These are phyloP conservation scores for Ogataea neopini DNA, from an alignment of 805 yeast species.

Conservation along the genomic window DNA sequence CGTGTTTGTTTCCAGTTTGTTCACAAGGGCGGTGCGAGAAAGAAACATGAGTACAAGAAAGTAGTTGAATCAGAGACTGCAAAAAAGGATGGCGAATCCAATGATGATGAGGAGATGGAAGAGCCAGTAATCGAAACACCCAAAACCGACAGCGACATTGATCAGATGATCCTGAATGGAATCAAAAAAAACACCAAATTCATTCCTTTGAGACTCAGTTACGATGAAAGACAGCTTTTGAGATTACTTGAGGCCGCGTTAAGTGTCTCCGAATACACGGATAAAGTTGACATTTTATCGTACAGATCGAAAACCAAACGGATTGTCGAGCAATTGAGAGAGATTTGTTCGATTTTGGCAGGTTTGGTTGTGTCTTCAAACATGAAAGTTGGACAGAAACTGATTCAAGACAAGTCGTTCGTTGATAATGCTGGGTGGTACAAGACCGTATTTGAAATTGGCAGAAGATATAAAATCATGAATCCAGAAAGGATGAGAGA, in stretches of 20 bases:
- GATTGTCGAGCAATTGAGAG: constrained; percentile 69
- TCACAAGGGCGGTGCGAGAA: constrained; percentile 68
- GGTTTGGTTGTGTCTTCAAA: constrained; percentile 79
- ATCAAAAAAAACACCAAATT: constrained; percentile 49
- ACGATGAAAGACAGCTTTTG: constrained; percentile 67
- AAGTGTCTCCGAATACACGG: constrained; percentile 78
- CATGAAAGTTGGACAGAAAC: constrained; percentile 64
- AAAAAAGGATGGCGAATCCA: constrained; percentile 19
- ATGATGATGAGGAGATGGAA: constrained; percentile 13
- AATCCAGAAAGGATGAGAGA: constrained; percentile 82
- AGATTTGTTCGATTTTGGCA: constrained; percentile 75
- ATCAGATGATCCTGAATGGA: constrained; percentile 33
- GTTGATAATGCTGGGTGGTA: constrained; percentile 74
- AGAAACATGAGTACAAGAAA: constrained; percentile 40
- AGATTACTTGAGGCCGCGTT: constrained; percentile 73
- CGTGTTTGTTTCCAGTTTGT: constrained; percentile 66
- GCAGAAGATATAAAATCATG: constrained; percentile 80
- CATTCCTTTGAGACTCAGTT: constrained; percentile 68
- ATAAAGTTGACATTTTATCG: constrained; percentile 69
- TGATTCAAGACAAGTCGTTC: constrained; percentile 67
- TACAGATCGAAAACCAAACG: constrained; percentile 69
- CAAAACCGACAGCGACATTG: constrained; percentile 17
- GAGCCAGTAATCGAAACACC: constrained; percentile 22
- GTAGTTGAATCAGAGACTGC: constrained; percentile 25
- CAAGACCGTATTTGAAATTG: constrained; percentile 69